Evolutionary conservation across 2,329 filamentous ascomycete species (phyloP), one percentile per base, ranked within the genome.

Genomic region (Westerdykella sp.): DNA sequence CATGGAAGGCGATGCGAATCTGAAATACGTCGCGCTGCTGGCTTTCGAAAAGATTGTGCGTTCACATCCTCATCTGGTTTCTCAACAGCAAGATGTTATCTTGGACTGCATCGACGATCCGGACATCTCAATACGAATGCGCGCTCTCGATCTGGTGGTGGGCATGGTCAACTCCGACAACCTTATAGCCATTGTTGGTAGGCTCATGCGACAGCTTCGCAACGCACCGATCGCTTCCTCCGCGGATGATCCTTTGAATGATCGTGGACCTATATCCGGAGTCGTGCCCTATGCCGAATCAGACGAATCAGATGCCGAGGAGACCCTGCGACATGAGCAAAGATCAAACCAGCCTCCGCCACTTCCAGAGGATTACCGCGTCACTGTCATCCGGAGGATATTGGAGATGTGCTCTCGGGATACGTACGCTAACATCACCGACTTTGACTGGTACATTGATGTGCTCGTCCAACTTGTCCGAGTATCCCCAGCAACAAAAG

Each of bases 381-480:
- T 83, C 31, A 87, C 87, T 55, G 87, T 96, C 15, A 87, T 97
- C 41, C 77, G 78, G 44, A 80, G 86, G 46, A 88, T 97, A 47
- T 66, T 97, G 10, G 81, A 83, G 47, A 95, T 98, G 81, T 97
- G 91, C 65, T 87, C 88, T 7, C 81, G 83, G 51, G 85, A 90
- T 51, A 95, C 89, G 48, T 98, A 97, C 64, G 78, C 79, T 32
- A 87, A 89, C 59, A 75, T 98, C 38, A 72, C 77, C 41, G 91
- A 98, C 62, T 98, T 98, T 64, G 91, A 96, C 54, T 98, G 93
- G 93, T 97, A 97, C 65, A 85, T 97, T 52, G 87, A 93, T 53
- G 80, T 95, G 22, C 72, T 98, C 23, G 84, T 87, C 5, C 88
- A 95, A 61, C 77, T 98, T 12, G 81, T 96, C 34, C 81, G 84